phyloP scores from a whole-genome alignment of 1,284 basidiomycete species.

The Porogramme epimiltina region DNA sequence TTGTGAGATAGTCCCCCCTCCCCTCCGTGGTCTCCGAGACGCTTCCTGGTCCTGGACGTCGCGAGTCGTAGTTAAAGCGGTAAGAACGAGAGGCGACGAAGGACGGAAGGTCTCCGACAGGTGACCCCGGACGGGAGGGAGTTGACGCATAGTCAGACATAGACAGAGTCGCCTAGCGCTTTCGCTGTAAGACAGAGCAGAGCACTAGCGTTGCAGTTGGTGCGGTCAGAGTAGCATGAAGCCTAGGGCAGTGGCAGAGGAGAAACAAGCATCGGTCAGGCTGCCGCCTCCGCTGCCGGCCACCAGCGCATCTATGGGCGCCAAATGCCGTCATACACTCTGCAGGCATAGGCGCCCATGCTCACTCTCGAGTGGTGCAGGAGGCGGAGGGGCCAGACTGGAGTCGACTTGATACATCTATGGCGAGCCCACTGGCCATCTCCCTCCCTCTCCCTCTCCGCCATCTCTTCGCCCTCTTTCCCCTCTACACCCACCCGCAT shows the following conservation, averaged over 20 bases:
- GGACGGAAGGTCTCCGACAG: constrained; percentile 45
- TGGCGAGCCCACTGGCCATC: constrained; percentile 19
- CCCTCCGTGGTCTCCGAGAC: constrained; percentile 67
- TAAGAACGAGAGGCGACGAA: constrained; percentile 52
- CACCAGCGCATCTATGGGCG: constrained; percentile 21
- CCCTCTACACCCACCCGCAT: constrained; percentile 48
- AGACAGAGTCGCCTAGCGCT: not conserved
- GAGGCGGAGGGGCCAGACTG: too few relatives aligned
- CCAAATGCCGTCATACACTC: not conserved
- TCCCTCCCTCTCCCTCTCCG: constrained; percentile 41
- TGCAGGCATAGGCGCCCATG: not conserved
- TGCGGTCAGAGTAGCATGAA: too few relatives aligned
- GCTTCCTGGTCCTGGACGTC: constrained; percentile 60
- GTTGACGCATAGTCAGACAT: constrained; percentile 44
- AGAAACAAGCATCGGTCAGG: too few relatives aligned
- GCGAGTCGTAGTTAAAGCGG: constrained; percentile 68
- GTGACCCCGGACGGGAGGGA: constrained; percentile 51
- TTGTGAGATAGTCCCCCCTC: constrained; percentile 40
- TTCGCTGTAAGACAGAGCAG: too few relatives aligned
- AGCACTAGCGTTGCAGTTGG: too few relatives aligned
- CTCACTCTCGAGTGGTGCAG: too few relatives aligned
- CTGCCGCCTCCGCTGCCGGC: too few relatives aligned
- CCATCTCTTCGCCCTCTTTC: constrained; percentile 56
- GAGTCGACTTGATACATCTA: constrained; percentile 1
- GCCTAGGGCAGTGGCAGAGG: too few relatives aligned